A percentile compares a stretch with the other conserved stretches of the same genome.
Evolutionary conservation across 2,329 filamentous ascomycete genomes (phyloP).

Genomic region (Apiospora marii): DNA sequence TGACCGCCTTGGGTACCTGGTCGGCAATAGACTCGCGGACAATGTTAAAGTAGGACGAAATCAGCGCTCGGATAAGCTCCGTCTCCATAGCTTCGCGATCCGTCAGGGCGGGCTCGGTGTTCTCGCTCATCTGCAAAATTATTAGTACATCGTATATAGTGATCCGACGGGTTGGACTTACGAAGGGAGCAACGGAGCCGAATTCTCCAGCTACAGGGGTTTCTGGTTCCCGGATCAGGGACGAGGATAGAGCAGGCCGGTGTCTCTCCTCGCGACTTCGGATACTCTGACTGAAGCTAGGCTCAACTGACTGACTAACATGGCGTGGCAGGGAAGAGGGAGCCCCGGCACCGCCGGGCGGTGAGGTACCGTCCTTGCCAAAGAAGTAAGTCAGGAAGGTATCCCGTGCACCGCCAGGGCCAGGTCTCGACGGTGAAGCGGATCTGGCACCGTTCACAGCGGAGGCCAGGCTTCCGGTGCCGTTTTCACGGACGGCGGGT

Average conservation of each 20-base stretch:
- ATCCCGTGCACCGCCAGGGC: slow-evolving; percentile 74
- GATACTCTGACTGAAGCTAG: slow-evolving; percentile 84
- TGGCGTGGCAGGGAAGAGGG: slow-evolving; percentile 63
- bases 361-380: slow-evolving; percentile 82
- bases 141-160: slow-evolving; percentile 28
- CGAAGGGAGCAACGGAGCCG: slow-evolving; percentile 62
- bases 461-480: slow-evolving; percentile 71
- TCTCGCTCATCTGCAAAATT: slow-evolving; percentile 54
- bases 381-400: slow-evolving; percentile 99
- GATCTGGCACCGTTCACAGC: slow-evolving; percentile 72
- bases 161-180: slow-evolving; percentile 53
- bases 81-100: slow-evolving; percentile 98
- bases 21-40: slow-evolving; percentile 98
- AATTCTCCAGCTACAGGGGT: slow-evolving; percentile 46
- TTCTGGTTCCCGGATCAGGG: slow-evolving; percentile 44
- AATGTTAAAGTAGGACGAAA: slow-evolving; percentile 99
- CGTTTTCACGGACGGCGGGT: slow-evolving; percentile 77
- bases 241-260: slow-evolving; percentile 52
- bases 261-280: slow-evolving; percentile 72
- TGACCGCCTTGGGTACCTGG: slow-evolving; percentile 97
- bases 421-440: slow-evolving; percentile 68
- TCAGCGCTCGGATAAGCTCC: slow-evolving; percentile 93
- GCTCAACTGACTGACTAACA: slow-evolving; percentile 80
- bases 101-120: slow-evolving; percentile 85
- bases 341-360: slow-evolving; percentile 51